These are phyloP conservation scores for Selaginella moellendorffii DNA, from an alignment of 75 land plant species.

Conservation along the genomic window DNA sequence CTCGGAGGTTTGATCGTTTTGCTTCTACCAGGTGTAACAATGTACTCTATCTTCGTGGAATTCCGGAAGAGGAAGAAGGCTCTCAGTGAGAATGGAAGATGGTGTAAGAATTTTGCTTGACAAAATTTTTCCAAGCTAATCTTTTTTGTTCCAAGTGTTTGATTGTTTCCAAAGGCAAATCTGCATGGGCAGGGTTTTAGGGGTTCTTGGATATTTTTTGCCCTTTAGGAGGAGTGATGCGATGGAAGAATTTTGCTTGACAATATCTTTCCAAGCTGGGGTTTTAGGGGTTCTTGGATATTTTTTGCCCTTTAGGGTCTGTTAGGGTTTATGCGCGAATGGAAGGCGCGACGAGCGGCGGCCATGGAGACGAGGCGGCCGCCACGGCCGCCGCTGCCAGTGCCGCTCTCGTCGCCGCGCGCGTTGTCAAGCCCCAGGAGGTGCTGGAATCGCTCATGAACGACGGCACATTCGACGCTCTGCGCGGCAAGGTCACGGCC, in stretches of 20 bases:
- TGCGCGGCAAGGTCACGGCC: constrained; percentile 70
- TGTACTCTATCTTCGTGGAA: constrained; percentile 88
- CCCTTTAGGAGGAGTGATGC: too few species aligned
- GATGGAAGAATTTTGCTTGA: too few species aligned
- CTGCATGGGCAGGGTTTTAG: too few species aligned
- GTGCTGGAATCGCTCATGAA: constrained; percentile 77
- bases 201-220: too few species aligned
- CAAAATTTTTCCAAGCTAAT: too few species aligned
- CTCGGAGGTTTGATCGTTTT: neutral
- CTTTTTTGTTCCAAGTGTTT: too few species aligned
- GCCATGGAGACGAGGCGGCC: neutral
- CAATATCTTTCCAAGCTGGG: too few species aligned
- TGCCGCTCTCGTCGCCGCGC: neutral
- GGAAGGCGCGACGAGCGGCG: constrained; percentile 2
- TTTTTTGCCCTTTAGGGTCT: too few species aligned
- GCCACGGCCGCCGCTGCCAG: neutral
- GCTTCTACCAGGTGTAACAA: constrained; percentile 63
- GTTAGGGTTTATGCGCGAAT: too few species aligned
- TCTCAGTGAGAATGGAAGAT: neutral
- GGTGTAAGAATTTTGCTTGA: too few species aligned
- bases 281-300: too few species aligned
- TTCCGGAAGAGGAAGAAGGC: constrained; percentile 76
- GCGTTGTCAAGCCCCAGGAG: constrained; percentile 37
- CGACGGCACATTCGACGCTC: constrained; percentile 81
- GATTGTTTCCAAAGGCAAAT: too few species aligned